Percentiles rank a stretch among this genome's conserved stretches.
Conservation (phyloP, 768 basidiomycete species). For the Leccinellum luteum region DNA sequence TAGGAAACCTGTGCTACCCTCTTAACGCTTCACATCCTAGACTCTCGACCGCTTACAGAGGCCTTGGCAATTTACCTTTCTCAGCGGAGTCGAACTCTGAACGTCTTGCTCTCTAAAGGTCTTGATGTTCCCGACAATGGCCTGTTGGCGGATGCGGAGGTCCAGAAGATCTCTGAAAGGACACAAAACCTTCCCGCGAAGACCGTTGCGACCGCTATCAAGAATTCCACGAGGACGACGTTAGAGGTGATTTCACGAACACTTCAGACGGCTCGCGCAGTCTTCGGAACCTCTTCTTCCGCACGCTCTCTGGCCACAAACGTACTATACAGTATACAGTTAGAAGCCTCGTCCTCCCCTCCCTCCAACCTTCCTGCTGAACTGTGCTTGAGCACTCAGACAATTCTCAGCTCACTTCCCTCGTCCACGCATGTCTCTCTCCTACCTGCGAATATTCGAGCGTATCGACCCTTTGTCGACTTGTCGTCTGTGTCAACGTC, state of each 20-base stretch:
- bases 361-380: constrained; percentile 42
- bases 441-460: constrained; percentile 65
- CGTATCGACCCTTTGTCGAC: constrained; percentile 87
- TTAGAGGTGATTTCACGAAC: constrained; percentile 61
- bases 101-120: constrained; percentile 39
- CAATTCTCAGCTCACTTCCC: constrained; percentile 67
- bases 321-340: constrained; percentile 48
- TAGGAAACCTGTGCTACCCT: constrained; percentile 78
- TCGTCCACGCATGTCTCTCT: constrained; percentile 82
- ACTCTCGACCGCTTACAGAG: constrained; percentile 76
- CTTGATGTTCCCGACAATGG: constrained; percentile 15
- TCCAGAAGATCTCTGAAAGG: constrained; percentile 1
- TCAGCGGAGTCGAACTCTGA: constrained; percentile 65
- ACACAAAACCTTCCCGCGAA: constrained; percentile 24
- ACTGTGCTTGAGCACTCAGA: constrained; percentile 62
- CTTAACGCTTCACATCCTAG: constrained; percentile 83
- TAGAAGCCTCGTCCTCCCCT: constrained; percentile 37
- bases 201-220: constrained; percentile 48
- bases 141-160: constrained; percentile 34
- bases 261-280: constrained; percentile 48
- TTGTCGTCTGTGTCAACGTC: constrained; percentile 55
- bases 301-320: constrained; percentile 48
- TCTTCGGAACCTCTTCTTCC: constrained; percentile 47
- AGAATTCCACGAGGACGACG: constrained; percentile 48
- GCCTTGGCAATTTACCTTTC: constrained; percentile 66